Conservation (phyloP, 1,284 basidiomycete genomes). For the Ustilago bromivora region DNA sequence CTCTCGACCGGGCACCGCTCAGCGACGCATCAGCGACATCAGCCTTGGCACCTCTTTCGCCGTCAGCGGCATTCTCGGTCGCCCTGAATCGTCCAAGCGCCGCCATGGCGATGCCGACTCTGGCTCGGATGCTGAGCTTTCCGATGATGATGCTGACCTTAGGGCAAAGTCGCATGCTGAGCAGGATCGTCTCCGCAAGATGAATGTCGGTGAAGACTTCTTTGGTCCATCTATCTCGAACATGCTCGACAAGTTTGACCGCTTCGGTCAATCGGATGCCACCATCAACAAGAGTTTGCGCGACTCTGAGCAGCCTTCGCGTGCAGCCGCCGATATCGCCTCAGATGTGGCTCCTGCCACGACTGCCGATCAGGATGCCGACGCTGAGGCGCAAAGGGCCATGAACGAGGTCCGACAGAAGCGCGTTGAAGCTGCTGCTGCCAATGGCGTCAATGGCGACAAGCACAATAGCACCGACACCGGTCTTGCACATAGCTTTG, state of each 20-base stretch:
- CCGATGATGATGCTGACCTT: constrained; percentile 59
- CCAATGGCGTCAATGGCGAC: constrained; percentile 20
- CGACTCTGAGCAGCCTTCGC: constrained; percentile 9
- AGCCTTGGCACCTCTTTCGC: constrained; percentile 61
- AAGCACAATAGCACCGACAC: constrained; percentile 47
- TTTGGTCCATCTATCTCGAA: constrained; percentile 56
- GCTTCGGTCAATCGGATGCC: constrained; percentile 44
- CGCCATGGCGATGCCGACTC: constrained; percentile 46
- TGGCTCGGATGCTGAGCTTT: constrained; percentile 45
- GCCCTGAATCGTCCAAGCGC: constrained; percentile 17
- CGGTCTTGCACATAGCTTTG: constrained; percentile 57
- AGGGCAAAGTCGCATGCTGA: constrained; percentile 54
- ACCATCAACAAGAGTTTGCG: constrained; percentile 37
- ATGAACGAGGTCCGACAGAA: constrained; percentile 57
- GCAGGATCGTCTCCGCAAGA: constrained; percentile 59
- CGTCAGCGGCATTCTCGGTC: constrained; percentile 51
- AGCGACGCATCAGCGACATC: constrained; percentile 55
- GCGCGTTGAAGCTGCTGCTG: constrained; percentile 38
- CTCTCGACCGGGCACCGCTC: constrained; percentile 42
- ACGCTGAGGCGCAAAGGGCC: constrained; percentile 40
- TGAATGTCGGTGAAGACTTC: constrained; percentile 67
- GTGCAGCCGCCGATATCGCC: neutral
- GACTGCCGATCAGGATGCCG: neutral
- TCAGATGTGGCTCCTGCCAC: neutral
- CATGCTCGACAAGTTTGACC: constrained; percentile 57